Base-by-base conservation (phyloP, 371 early-diverging fungal genomes). In the Mortierella sp. region DNA sequence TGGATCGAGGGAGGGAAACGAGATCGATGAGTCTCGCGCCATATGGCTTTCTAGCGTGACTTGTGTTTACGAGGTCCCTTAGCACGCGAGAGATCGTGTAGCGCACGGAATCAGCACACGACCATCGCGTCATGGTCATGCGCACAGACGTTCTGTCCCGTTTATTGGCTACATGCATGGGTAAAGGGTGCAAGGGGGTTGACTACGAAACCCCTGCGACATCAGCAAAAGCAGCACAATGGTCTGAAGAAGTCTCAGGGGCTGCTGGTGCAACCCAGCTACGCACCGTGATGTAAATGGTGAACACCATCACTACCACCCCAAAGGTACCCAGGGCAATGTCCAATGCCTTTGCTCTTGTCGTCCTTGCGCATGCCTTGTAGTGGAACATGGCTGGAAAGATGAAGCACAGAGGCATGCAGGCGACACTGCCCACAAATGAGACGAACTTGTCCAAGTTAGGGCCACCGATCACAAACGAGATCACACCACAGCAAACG, bases 391-490 rank as follows among this genome's bases (percentile, higher is more conserved):
- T 62, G 60, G 90, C 85, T 10, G 92, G 93, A 79, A 90, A 92
- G 51, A 92, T 89, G 65, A 92, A 92, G 63, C 86, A 82, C 25
- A 87, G 57, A 2, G 87, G 86, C 54, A 82, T 79, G 51, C 88
- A 88, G 29, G 81, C 84, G 2, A 84, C 69, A 0, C 82, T 79
- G 17, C 84, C 84, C 10, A 85, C 83, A 13, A 92, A 80, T 1
- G 87, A 84, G 12, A 93, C 93, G 54, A 93, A 87, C 59, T 88
- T 88, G 80, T 92, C 90, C 48, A 93, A 67, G 54, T 88, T 86
- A 44, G 83, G 82, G 7, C 85, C 81, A 21, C 92, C 92, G 17
- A 83, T 71, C 22, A 83, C 60, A 72, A 84, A 91, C 7, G 89
- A 84, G 52, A 88, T 67, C 13, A 79, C 49, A 14, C 85, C 93